Evolutionary conservation across 2,329 filamentous ascomycete species (phyloP).

Genomic region (Exserohilum turcica): DNA sequence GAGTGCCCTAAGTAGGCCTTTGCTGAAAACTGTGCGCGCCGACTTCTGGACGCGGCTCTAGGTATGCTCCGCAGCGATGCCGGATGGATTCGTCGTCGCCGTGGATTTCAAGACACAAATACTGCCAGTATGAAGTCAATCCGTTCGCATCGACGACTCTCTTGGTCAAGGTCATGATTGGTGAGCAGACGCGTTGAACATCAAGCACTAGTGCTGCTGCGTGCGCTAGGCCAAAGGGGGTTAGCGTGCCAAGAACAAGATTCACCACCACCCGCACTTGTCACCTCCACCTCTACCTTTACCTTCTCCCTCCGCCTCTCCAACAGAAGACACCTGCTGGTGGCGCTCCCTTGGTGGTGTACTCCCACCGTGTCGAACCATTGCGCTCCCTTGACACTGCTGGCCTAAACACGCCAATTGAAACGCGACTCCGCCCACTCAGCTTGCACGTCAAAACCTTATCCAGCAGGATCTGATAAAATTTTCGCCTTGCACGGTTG

Average conservation of each 20-base stretch:
- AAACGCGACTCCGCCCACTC: neutral
- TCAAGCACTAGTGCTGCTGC: neutral
- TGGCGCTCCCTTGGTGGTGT: too few relatives aligned
- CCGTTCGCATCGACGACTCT: too few relatives aligned
- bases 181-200: neutral
- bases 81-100: neutral
- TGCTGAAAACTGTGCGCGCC: neutral
- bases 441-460: neutral
- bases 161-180: too few relatives aligned
- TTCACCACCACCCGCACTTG: too few relatives aligned
- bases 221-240: neutral
- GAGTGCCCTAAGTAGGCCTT: too few relatives aligned
- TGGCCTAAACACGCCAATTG: neutral
- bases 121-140: neutral
- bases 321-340: too few relatives aligned
- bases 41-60: neutral
- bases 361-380: too few relatives aligned
- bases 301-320: too few relatives aligned
- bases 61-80: neutral
- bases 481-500: neutral
- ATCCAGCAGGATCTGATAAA: conserved; percentile 10
- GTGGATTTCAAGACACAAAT: neutral
- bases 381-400: too few relatives aligned
- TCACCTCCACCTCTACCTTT: too few relatives aligned
- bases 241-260: neutral